Conservation (phyloP, 2,329 filamentous ascomycete genomes). For the Aspergillus tubingensis region DNA sequence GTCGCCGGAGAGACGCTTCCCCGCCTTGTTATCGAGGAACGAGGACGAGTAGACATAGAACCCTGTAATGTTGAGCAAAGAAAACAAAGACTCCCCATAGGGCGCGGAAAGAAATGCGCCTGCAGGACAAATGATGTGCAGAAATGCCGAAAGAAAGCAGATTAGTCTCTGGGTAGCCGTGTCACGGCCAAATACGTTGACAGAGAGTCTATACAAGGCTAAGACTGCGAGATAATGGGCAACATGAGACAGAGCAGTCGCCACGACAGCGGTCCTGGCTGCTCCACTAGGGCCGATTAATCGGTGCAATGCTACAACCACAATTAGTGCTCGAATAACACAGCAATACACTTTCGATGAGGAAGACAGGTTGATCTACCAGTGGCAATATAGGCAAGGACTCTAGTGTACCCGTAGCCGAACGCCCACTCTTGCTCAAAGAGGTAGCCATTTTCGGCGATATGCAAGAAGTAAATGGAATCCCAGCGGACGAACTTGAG, state of each 20-base stretch:
- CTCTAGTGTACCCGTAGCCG: constrained; percentile 55
- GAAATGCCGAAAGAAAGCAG: constrained; percentile 64
- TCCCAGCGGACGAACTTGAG: constrained; percentile 62
- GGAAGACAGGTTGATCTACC: constrained; percentile 36
- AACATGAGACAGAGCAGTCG: constrained; percentile 68
- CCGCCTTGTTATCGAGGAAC: constrained; percentile 33
- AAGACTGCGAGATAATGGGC: constrained; percentile 76
- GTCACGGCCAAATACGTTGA: constrained; percentile 53
- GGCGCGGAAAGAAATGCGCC: constrained; percentile 88
- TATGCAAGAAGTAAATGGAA: constrained; percentile 60
- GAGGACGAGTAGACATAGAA: constrained; percentile 66
- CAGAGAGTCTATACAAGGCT: constrained; percentile 67
- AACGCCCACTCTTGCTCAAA: constrained; percentile 70
- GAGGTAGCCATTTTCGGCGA: constrained; percentile 56
- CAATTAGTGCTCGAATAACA: constrained; percentile 16
- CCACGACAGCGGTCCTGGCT: constrained; percentile 50
- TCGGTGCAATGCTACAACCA: constrained; percentile 25
- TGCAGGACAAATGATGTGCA: constrained; percentile 84
- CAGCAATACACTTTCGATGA: neutral
- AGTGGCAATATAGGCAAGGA: constrained; percentile 43
- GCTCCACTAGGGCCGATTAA: constrained; percentile 25
- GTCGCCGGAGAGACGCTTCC: constrained; percentile 40
- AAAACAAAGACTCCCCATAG: constrained; percentile 78
- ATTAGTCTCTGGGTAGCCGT: constrained; percentile 31
- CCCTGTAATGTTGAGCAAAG: constrained; percentile 74